Evolutionary conservation across 2,329 filamentous ascomycete species (phyloP).

Genomic region (Didymosphaeria variabile): DNA sequence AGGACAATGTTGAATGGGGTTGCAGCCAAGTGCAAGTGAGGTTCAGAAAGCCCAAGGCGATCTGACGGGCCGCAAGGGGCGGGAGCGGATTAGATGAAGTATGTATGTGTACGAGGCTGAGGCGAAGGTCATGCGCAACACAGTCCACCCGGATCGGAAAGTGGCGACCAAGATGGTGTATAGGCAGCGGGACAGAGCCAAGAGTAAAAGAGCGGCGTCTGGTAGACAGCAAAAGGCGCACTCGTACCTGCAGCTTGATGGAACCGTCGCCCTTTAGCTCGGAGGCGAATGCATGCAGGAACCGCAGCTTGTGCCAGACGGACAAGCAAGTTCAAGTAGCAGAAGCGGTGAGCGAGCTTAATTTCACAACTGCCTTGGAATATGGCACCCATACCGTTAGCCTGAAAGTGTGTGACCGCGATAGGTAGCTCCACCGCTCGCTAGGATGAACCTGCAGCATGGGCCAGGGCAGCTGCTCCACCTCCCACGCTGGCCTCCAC

Average conservation of each 20-base stretch:
- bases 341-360: slow-evolving; percentile 26
- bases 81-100: slow-evolving; percentile 39
- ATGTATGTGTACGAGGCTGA: slow-evolving; percentile 32
- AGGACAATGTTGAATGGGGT: slow-evolving; percentile 27
- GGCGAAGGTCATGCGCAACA: slow-evolving; percentile 44
- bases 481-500: slow-evolving; percentile 27
- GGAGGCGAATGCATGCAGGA: slow-evolving; percentile 31
- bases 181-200: slow-evolving; percentile 35
- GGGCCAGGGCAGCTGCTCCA: slow-evolving; percentile 14
- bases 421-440: slow-evolving; percentile 30
- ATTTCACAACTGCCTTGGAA: slow-evolving; percentile 31
- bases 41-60: slow-evolving; percentile 17
- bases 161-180: slow-evolving; percentile 37
- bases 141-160: slow-evolving; percentile 38
- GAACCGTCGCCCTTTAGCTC: slow-evolving; percentile 30
- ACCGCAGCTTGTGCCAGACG: slow-evolving; percentile 16
- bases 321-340: slow-evolving; percentile 18
- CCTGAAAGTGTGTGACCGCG: slow-evolving; percentile 22
- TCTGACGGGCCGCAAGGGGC: slow-evolving; percentile 30
- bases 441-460: slow-evolving; percentile 36
- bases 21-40: slow-evolving; percentile 26
- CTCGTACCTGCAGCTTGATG: slow-evolving; percentile 39
- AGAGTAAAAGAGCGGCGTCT: slow-evolving; percentile 36
- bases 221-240: slow-evolving; percentile 38
- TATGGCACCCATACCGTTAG: slow-evolving; percentile 24